Base-by-base conservation (phyloP, 495 filamentous ascomycete genomes). In the Sporormia fimetaria region DNA sequence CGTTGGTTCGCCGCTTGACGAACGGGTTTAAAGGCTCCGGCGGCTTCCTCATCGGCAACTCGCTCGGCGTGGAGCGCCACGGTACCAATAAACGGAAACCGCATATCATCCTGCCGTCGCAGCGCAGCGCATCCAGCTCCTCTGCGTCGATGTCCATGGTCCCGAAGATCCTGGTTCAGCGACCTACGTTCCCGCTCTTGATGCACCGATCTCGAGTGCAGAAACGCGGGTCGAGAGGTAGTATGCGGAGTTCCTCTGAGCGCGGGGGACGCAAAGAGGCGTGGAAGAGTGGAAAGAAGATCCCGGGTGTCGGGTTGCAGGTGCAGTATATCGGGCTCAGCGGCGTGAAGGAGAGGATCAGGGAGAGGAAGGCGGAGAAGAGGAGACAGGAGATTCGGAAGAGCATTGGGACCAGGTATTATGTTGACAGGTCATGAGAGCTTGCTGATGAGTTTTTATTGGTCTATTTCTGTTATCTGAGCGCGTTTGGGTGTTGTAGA, bases 331-430 rank as follows among this genome's bases (percentile, higher is more conserved):
- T 72, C 9, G 68, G 65, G 0, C 62, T 69, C 43, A 65, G 62
- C n/a, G 67, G 65, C 10, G 43, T 74, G 37, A 64, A 69, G 15
- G 67, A 67, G 25, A 68, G 67, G 22, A 55, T 80, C 24, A 66
- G 72, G 25, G 68, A 74, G 41, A 51, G 73, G 37, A 77, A 74
- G 47, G 62, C 61, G 32, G 81, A 83, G 60, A 77, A 72, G 47
- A 63, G 76, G 39, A 70, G 76, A 32, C 68, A 78, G 38, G 68
- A 64, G 47, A 65, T 92, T 37, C 72, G 81, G 52, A 67, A 71
- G 40, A 81, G 70, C 49, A 93, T 92, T 54, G 68, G 70, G 10
- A 33, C 33, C 4, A 33, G 43, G 25, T 57, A 51, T 26, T 56
- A 59, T 10, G 33, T 58, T 6, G 49, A 53, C n/a, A n/a, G n/a